Base-by-base conservation (phyloP, 805 yeast genomes). In the Candida alai region DNA sequence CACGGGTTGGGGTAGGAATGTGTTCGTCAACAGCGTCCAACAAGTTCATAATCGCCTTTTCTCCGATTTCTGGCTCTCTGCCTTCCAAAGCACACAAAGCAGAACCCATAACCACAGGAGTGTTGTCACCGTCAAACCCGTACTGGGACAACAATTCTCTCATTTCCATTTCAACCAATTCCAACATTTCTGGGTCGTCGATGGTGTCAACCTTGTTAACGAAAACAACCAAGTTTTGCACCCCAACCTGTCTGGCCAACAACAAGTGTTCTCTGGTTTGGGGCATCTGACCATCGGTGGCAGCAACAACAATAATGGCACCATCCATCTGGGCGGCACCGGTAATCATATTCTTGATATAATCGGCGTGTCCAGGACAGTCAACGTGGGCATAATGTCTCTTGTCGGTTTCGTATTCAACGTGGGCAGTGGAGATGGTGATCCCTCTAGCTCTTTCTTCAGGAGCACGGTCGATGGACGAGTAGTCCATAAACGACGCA, bases 251-350 rank as follows among this genome's bases (percentile, higher is more conserved):
- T 76, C 97, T 87, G 46, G 98, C 98, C 58, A 93, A 80, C 66
- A 93, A 73, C 72, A 93, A 76, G 73, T 93, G 98, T 74, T 93
- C 98, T 74, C 97, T 86, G 51, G 98, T 93, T 74, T 93, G 98
- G 60, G 97, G 97, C 97, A 90, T 93, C 72, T 88, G 96, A 58
- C 98, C 98, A 60, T 93, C 98, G 39, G 96, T 74, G 45, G 98
- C 98, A 57, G 97, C 98, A 65, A 93, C 97, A 43, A 90, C 97
- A 70, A 90, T 90, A 54, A 90, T 89, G 49, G 97, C 97, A 75
- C 97, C 97, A 66, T 90, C 97, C 97, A 89, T 89, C 67, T 90
- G 96, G 54, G 97, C 96, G 55, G 97, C 97, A 81, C 97, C 97
- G 49, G 96, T 87, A 65, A 90, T 90, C 97, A 90, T 90, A 70